These are phyloP conservation scores for Solanum gandarillasii DNA, from an alignment of 257 asterid genomes.

Conservation along the genomic window DNA sequence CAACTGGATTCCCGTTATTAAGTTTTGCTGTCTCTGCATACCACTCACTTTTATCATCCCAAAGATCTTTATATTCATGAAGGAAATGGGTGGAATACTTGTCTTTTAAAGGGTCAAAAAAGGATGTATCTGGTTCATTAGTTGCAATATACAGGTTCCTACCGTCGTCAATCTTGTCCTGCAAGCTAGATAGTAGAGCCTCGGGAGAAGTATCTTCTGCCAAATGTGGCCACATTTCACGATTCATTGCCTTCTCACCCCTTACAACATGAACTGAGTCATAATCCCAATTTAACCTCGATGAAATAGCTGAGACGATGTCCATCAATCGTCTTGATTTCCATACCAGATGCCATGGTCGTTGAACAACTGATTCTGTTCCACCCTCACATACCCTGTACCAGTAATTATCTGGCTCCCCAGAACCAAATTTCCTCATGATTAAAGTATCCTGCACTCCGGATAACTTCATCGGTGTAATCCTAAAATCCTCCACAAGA, in stretches of 20 bases:
- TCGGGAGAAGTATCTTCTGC: slow-evolving; percentile 51
- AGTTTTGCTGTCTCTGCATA: slow-evolving; percentile 51
- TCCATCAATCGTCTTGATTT: slow-evolving; percentile 58
- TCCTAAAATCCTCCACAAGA: slow-evolving; percentile 59
- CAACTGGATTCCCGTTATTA: slow-evolving; percentile 52
- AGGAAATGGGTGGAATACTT: slow-evolving; percentile 66
- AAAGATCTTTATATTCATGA: slow-evolving; percentile 55
- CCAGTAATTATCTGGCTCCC: slow-evolving; percentile 80
- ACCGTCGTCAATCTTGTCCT: slow-evolving; percentile 35
- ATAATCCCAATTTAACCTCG: slow-evolving; percentile 66
- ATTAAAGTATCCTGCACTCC: slow-evolving; percentile 43
- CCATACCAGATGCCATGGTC: slow-evolving; percentile 72
- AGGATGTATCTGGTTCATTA: slow-evolving; percentile 30
- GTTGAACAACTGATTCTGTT: slow-evolving; percentile 34
- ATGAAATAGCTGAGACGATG: slow-evolving; percentile 47
- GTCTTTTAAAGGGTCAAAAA: slow-evolving; percentile 63
- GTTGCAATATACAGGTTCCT: slow-evolving; percentile 64
- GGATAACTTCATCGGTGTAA: slow-evolving; percentile 55
- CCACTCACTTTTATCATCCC: slow-evolving; percentile 75
- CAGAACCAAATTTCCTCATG: slow-evolving; percentile 61
- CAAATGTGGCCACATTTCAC: slow-evolving; percentile 62
- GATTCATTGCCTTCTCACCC: slow-evolving; percentile 50
- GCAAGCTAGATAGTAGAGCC: slow-evolving; percentile 35
- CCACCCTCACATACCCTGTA: slow-evolving; percentile 76
- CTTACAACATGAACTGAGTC: slow-evolving; percentile 67